These are phyloP conservation scores for Bombardia bombarda DNA, from an alignment of 495 filamentous ascomycete genomes.

Conservation along the genomic window DNA sequence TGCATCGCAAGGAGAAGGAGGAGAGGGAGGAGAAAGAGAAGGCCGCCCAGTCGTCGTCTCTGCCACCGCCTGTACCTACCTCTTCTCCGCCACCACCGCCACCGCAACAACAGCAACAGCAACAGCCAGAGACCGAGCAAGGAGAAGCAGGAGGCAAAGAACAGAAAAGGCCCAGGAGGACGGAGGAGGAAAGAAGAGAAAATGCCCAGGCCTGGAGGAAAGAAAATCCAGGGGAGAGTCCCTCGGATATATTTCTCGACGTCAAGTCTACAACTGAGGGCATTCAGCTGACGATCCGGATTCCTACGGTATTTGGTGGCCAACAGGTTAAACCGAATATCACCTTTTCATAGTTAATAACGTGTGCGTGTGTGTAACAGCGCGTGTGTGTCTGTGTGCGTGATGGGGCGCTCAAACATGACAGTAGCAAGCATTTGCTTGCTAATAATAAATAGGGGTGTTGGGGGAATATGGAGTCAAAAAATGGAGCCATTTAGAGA, in stretches of 20 bases:
- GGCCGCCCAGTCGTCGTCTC: not conserved
- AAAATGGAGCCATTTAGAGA: too few species aligned
- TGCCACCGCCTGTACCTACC: too few species aligned
- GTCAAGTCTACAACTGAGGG: conserved; percentile 45
- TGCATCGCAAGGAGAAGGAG: conserved; percentile 18
- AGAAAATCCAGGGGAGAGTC: conserved; percentile 32
- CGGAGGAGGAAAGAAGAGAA: conserved; percentile 24
- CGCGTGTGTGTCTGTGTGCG: too few species aligned
- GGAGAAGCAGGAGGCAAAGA: conserved; percentile 2
- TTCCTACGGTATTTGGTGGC: conserved; percentile 40
- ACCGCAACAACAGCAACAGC: conserved; percentile 1
- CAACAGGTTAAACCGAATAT: conserved; percentile 25
- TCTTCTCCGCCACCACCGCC: not conserved
- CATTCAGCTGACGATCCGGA: conserved; percentile 42
- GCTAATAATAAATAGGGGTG: too few species aligned
- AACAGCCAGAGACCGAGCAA: conserved; percentile 1
- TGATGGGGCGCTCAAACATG: too few species aligned
- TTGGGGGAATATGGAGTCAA: too few species aligned
- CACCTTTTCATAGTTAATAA: conserved; percentile 18
- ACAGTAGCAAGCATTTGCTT: too few species aligned
- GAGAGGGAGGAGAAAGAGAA: conserved; percentile 7
- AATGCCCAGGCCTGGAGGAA: conserved; percentile 33
- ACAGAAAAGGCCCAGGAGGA: conserved; percentile 11
- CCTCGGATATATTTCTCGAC: conserved; percentile 44
- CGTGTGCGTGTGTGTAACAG: not conserved